Evolutionary conservation across 2,329 filamentous ascomycete species (phyloP).

Genomic region (Talaromyces sp.): DNA sequence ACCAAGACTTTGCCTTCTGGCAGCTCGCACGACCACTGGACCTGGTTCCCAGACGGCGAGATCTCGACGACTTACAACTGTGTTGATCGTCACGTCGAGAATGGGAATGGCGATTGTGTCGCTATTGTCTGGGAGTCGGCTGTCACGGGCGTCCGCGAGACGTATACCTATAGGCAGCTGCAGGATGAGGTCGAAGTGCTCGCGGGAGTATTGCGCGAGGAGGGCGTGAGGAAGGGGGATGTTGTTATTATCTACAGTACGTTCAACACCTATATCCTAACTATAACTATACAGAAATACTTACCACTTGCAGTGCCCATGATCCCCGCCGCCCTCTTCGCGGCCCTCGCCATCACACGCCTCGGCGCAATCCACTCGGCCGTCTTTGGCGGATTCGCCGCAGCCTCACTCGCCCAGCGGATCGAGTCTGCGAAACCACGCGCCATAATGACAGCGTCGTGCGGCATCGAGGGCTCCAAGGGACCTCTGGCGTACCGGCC

Average conservation of each 20-base stretch:
- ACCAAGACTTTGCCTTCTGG: conserved; percentile 57
- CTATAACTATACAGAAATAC: not conserved
- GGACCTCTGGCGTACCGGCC: conserved; percentile 70
- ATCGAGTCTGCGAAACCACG: conserved; percentile 76
- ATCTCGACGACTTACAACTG: conserved; percentile 92
- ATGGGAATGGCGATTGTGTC: conserved; percentile 64
- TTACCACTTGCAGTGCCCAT: conserved; percentile 67
- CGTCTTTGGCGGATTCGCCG: conserved; percentile 88
- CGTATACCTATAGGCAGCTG: conserved; percentile 68
- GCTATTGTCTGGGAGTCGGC: conserved; percentile 87
- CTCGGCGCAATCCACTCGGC: conserved; percentile 85
- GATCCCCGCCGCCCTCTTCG: conserved; percentile 84
- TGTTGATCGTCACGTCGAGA: conserved; percentile 78
- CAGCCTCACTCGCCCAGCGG: conserved; percentile 73
- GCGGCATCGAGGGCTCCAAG: conserved; percentile 82
- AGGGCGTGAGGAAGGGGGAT: conserved; percentile 76
- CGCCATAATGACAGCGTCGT: conserved; percentile 79
- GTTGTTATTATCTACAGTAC: conserved; percentile 84
- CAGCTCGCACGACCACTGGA: conserved; percentile 68
- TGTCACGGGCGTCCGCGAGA: conserved; percentile 66
- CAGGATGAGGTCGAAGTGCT: conserved; percentile 74
- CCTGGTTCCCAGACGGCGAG: conserved; percentile 84
- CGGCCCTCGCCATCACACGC: conserved; percentile 72
- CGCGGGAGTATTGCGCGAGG: conserved; percentile 73
- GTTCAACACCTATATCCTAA: conserved; percentile 18